Evolutionary conservation across 2,329 filamentous ascomycete species (phyloP).

Genomic region (Trichoderma semiorbis): DNA sequence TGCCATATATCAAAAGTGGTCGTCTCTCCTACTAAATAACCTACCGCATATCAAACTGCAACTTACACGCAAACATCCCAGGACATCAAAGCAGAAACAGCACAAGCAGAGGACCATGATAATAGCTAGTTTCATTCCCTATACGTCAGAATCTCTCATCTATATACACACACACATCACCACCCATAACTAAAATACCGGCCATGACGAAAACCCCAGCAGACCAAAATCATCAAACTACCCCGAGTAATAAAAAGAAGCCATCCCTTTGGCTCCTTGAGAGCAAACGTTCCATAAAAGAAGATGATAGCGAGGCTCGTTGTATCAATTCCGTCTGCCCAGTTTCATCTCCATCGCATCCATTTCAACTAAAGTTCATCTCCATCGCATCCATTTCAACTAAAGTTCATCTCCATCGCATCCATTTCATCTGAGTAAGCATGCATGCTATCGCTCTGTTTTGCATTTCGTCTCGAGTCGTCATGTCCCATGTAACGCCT

Average conservation of each 20-base stretch:
- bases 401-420: neutral
- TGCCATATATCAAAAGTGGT: neutral
- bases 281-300: neutral
- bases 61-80: neutral
- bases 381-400: neutral
- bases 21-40: neutral
- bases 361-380: neutral
- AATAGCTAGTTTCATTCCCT: neutral
- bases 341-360: neutral
- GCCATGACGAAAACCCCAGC: neutral
- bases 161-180: slow-evolving; percentile 10
- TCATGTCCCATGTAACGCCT: slow-evolving; percentile 18
- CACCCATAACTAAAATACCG: neutral
- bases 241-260: neutral
- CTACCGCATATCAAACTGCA: neutral
- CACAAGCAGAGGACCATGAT: neutral
- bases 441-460: slow-evolving; percentile 11
- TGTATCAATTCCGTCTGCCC: neutral
- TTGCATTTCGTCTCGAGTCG: slow-evolving; percentile 8
- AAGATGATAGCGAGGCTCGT: neutral
- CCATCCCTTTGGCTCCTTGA: neutral
- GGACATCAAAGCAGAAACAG: neutral
- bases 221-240: neutral
- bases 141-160: neutral
- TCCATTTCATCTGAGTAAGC: neutral